Evolutionary conservation across 257 asterid genomes (phyloP), one percentile per base, ranked within the genome.

Genomic region (Datura wrightii): DNA sequence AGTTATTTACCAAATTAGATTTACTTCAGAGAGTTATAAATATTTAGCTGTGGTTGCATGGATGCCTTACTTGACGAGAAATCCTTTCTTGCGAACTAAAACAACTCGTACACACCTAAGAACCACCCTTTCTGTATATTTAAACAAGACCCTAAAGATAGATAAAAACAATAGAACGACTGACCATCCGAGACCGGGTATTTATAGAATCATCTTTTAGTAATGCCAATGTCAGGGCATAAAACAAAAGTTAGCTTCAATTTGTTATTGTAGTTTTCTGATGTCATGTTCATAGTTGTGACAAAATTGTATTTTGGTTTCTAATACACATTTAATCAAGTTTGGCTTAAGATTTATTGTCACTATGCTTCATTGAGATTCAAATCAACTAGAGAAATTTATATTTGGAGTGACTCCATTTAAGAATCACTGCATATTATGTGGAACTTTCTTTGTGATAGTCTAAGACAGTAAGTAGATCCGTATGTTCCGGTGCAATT

Each of bases 41-140:
- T 48, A 71, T 44, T 70, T 71, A 71, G 37, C 5, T 71, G n/a
- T 44, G 79, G 56, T 71, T 71, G 56, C 79, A 71, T 44, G 79
- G 19, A 72, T 46, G 19, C 46, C 41, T 65, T 65, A 65, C 72
- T 66, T 66, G 74, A 24, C 41, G 7, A 24, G 41, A 31, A 24
- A 10, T 31, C 7, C 19, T 62, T 62, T 24, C 70, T 24, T 3
- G 71, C 8, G 8, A 66, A 37, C 48, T 36, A 15, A 36, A 46
- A 34, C 46, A 65, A 24, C 4, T 11, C 10, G 8, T 44, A 1
- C 72, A 13, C 19, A 2, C 48, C 5, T 1, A 14, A 5, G 74
- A 36, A 15, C 74, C 13, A 2, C 74, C 44, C 48, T 37, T 66
- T 39, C 59, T 46, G 36, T 42, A 74, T 19, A 74, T 74, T 31